phyloP scores from a whole-genome alignment of 306 rosid species.

The Urtica urens region DNA sequence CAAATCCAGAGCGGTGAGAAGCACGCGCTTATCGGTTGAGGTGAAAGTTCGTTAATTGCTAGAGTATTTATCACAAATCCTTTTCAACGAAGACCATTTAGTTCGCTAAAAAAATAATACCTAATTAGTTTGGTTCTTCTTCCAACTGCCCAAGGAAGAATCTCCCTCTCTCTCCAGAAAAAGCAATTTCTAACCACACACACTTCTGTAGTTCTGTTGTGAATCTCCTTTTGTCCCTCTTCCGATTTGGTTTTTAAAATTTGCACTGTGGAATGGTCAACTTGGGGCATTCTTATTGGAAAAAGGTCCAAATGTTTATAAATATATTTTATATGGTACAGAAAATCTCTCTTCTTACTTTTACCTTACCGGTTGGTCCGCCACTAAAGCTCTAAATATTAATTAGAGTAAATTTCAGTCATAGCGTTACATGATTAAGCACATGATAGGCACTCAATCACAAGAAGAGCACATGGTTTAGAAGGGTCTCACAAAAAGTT shows the following conservation, averaged over 20 bases:
- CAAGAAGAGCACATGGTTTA: conserved; percentile 27
- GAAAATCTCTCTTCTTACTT: neutral
- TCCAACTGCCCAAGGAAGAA: no score
- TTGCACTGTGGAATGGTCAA: conserved; percentile 14
- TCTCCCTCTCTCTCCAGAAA: no score
- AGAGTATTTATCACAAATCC: no score
- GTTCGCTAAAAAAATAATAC: no score
- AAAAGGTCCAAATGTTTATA: neutral
- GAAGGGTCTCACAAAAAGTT: neutral
- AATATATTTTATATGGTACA: neutral
- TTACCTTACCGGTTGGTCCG: conserved; percentile 1
- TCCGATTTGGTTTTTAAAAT: conserved; percentile 26
- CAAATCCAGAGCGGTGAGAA: no score
- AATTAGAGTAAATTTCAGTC: conserved; percentile 12
- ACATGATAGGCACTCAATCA: conserved; percentile 28
- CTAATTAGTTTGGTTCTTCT: no score
- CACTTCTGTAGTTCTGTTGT: conserved; percentile 3
- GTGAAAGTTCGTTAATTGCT: no score
- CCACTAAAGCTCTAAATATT: neutral
- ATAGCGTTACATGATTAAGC: conserved; percentile 20
- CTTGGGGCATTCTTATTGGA: conserved; percentile 18
- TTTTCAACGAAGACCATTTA: no score
- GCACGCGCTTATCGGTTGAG: no score
- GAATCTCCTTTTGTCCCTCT: conserved; percentile 17
- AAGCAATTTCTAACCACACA: conserved; percentile 15